phyloP scores from a whole-genome alignment of 306 rosid genomes.

The Calophaca sinica region DNA sequence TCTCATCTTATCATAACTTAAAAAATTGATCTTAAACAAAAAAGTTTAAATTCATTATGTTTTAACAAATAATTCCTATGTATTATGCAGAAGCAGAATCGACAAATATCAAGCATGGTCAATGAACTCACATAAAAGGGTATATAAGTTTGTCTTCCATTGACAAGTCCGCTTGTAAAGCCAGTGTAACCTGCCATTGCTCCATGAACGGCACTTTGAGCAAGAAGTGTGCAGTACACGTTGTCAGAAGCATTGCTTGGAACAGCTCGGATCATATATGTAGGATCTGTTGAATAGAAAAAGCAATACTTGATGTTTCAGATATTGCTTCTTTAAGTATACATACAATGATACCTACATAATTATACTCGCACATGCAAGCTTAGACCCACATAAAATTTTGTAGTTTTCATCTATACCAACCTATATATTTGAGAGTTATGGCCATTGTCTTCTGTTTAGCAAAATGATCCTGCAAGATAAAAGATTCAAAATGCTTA shows the following conservation, averaged over 20 bases:
- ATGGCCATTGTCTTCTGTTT: slow-evolving; percentile 52
- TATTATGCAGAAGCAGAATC: slow-evolving; percentile 36
- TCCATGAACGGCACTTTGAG: slow-evolving; percentile 97
- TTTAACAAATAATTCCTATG: slow-evolving; percentile 3
- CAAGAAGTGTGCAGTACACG: slow-evolving; percentile 91
- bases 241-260: slow-evolving; percentile 97
- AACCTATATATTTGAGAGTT: slow-evolving; percentile 96
- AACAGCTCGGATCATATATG: slow-evolving; percentile 94
- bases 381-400: neutral
- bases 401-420: slow-evolving; percentile 31
- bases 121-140: slow-evolving; percentile 81
- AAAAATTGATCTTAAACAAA: neutral
- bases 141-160: slow-evolving; percentile 88
- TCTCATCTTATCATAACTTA: slow-evolving; percentile 11
- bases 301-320: slow-evolving; percentile 22
- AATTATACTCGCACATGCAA: neutral
- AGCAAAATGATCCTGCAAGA: slow-evolving; percentile 78
- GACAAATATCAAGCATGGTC: slow-evolving; percentile 19
- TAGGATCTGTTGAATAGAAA: slow-evolving; percentile 76
- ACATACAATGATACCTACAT: neutral
- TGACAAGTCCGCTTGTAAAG: slow-evolving; percentile 79
- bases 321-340: slow-evolving; percentile 25
- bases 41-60: neutral
- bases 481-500: slow-evolving; percentile 35
- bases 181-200: slow-evolving; percentile 99